Conservation (phyloP, 1,284 basidiomycete genomes). For the Rhodofomes roseus region DNA sequence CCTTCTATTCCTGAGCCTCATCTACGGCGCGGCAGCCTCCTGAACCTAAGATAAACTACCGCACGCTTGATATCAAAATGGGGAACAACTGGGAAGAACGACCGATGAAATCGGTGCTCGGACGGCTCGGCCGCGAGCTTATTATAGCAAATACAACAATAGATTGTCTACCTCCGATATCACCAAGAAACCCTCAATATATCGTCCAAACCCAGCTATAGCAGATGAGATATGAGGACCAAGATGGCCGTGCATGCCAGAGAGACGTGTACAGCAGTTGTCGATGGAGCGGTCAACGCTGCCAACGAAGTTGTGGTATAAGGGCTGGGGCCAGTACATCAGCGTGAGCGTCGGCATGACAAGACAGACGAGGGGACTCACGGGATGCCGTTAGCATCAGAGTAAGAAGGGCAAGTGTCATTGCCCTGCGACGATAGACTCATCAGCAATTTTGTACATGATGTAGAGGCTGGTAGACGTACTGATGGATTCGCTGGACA, state of each 20-base stretch:
- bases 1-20: neutral
- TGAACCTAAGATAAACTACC: neutral
- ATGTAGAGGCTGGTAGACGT: conserved; percentile 14
- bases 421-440: conserved; percentile 34
- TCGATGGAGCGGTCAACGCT: neutral
- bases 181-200: neutral
- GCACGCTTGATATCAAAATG: neutral
- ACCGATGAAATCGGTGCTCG: neutral
- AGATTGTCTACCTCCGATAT: neutral
- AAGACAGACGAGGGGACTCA: conserved; percentile 33
- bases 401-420: conserved; percentile 67
- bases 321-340: neutral
- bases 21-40: neutral
- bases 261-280: neutral
- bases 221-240: neutral
- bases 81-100: neutral
- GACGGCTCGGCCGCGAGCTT: neutral
- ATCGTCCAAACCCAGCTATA: neutral
- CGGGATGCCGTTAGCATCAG: conserved; percentile 64
- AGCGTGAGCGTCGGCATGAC: neutral
- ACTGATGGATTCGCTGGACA: conserved; percentile 68
- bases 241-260: neutral
- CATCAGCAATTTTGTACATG: conserved; percentile 1
- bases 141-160: neutral
- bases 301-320: conserved; percentile 3